These are phyloP conservation scores for Ascochyta clinopodiicola DNA, from an alignment of 2,329 filamentous ascomycete species.

Conservation along the genomic window DNA sequence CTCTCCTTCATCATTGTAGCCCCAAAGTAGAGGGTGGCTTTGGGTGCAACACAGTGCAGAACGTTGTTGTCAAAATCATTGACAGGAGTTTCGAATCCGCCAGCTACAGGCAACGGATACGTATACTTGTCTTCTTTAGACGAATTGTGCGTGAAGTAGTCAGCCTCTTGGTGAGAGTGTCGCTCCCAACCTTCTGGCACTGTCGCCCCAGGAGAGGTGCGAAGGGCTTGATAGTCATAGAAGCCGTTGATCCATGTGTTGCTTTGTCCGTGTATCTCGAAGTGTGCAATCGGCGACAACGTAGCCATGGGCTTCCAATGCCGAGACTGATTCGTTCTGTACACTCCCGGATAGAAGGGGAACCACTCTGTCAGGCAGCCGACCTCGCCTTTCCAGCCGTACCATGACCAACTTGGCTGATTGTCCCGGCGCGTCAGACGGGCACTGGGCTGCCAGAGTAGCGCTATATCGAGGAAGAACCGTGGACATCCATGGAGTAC, in stretches of 20 bases:
- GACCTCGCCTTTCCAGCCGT: neutral
- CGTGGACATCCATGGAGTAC: neutral
- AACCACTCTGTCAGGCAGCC: neutral
- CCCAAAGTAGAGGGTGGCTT: neutral
- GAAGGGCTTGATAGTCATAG: neutral
- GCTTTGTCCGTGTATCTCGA: neutral
- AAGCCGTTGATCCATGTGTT: neutral
- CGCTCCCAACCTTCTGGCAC: neutral
- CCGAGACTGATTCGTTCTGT: neutral
- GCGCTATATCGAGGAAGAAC: neutral
- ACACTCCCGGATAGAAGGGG: neutral
- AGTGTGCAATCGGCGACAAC: neutral
- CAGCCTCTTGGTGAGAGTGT: neutral
- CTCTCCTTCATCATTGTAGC: neutral
- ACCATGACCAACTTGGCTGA: constrained; percentile 4
- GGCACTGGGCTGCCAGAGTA: neutral
- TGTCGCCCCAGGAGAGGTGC: neutral
- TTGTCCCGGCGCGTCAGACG: neutral
- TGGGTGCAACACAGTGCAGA: neutral
- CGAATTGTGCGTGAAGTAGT: neutral
- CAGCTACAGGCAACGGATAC: neutral
- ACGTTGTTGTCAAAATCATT: neutral
- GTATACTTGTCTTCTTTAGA: neutral
- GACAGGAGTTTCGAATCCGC: neutral
- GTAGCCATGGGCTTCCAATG: neutral